phyloP scores from a whole-genome alignment of 768 basidiomycete genomes.

The Pulveroboletus sp. region DNA sequence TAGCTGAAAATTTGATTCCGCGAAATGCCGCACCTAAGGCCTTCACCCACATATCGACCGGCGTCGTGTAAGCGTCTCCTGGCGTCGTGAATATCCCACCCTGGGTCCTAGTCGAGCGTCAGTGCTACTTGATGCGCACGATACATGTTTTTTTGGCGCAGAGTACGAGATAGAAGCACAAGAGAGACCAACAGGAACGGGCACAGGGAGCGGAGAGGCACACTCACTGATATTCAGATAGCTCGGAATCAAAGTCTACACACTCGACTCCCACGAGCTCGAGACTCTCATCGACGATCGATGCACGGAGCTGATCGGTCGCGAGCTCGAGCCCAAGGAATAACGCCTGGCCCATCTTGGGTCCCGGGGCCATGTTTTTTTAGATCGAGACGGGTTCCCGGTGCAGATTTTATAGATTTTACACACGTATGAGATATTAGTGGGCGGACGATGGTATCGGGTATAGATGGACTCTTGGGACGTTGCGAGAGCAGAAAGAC shows the following conservation, averaged over 20 bases:
- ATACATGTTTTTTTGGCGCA: slow-evolving; percentile 8
- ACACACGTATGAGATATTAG: slow-evolving; percentile 12
- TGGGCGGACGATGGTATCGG: slow-evolving; percentile 27
- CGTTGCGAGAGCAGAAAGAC: slow-evolving; percentile 11
- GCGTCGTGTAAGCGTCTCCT: slow-evolving; percentile 83
- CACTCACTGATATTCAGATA: slow-evolving; percentile 78
- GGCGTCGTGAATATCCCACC: slow-evolving; percentile 84
- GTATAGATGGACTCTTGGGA: slow-evolving; percentile 19
- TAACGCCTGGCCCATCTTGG: slow-evolving; percentile 45
- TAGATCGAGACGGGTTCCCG: slow-evolving; percentile 4
- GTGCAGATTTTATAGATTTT: slow-evolving; percentile 3
- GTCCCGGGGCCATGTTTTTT: slow-evolving; percentile 29
- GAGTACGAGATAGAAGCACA: background rate
- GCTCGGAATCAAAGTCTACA: slow-evolving; percentile 77
- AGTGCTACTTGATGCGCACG: slow-evolving; percentile 12
- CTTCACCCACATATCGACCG: slow-evolving; percentile 89
- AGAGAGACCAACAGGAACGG: background rate
- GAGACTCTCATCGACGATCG: slow-evolving; percentile 77
- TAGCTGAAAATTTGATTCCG: slow-evolving; percentile 59
- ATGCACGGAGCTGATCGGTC: slow-evolving; percentile 77
- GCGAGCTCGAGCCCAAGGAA: slow-evolving; percentile 86
- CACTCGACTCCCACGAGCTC: slow-evolving; percentile 79
- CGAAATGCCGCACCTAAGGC: slow-evolving; percentile 54
- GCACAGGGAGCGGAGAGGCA: background rate
- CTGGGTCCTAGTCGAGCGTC: slow-evolving; percentile 54